Percentiles rank a stretch among this genome's conserved stretches.
Conservation (phyloP, 495 filamentous ascomycete genomes). For the Penicillium mononematosum region DNA sequence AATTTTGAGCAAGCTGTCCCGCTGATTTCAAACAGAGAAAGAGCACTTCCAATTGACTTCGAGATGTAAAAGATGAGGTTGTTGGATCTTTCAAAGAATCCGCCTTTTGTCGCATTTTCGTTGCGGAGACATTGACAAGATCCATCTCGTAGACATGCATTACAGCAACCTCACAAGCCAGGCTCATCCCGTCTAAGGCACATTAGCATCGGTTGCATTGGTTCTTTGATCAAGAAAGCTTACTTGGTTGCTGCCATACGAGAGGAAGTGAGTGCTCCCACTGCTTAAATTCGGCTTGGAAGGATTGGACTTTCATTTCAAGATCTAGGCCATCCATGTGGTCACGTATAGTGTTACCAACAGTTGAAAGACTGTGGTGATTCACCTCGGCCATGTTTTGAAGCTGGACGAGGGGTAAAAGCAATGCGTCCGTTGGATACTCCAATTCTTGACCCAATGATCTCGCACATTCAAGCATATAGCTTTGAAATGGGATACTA, state of each 20-base stretch:
- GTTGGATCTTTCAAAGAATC: not conserved
- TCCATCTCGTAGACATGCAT: constrained; percentile 4
- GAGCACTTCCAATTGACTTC: not conserved
- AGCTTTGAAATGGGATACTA: not conserved
- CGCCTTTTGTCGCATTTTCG: not conserved
- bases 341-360: not conserved
- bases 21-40: constrained; percentile 3
- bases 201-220: not conserved
- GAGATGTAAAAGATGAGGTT: not conserved
- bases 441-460: constrained; percentile 1
- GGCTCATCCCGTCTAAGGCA: not conserved
- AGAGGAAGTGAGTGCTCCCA: not conserved
- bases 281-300: not conserved
- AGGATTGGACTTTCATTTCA: constrained; percentile 1
- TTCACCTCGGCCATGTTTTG: constrained; percentile 1
- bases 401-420: constrained; percentile 2
- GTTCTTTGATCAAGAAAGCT: not conserved
- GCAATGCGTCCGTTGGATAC: not conserved
- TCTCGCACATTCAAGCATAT: constrained; percentile 2
- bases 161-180: not conserved
- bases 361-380: not conserved
- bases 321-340: not conserved
- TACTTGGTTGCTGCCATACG: not conserved
- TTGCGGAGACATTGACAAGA: not conserved
- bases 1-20: not conserved